Conservation (phyloP, 306 rosid genomes). For the Ormosia emarginata region DNA sequence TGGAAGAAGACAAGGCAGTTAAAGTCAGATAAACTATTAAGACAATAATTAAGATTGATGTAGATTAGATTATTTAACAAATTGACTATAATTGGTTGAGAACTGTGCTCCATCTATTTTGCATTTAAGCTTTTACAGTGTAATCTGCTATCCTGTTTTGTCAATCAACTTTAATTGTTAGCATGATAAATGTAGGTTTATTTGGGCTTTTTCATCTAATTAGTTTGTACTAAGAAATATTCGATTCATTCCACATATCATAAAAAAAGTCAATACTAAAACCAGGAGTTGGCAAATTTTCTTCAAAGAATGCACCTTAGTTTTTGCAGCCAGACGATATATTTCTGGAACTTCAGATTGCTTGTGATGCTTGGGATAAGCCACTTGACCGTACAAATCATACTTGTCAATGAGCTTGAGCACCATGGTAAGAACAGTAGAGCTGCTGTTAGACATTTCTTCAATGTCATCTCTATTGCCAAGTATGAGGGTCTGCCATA, state of each 20-base stretch:
- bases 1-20: neutral
- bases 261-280: neutral
- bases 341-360: conserved; percentile 80
- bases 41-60: neutral
- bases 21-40: neutral
- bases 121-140: neutral
- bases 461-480: conserved; percentile 85
- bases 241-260: neutral
- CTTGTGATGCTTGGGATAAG: conserved; percentile 86
- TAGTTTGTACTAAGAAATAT: neutral
- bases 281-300: neutral
- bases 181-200: neutral
- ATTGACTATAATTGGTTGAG: neutral
- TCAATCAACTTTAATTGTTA: neutral
- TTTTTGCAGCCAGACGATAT: conserved; percentile 78
- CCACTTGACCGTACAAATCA: conserved; percentile 80
- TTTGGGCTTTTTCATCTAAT: neutral
- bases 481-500: conserved; percentile 68
- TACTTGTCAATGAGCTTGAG: conserved; percentile 79
- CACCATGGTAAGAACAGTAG: conserved; percentile 58
- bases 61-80: neutral
- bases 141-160: neutral
- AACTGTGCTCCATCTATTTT: neutral
- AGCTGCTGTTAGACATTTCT: conserved; percentile 68
- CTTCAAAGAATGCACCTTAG: conserved; percentile 53